These are phyloP conservation scores for Silene latifolia DNA, from an alignment of 148 eudicot genomes.

Conservation along the genomic window DNA sequence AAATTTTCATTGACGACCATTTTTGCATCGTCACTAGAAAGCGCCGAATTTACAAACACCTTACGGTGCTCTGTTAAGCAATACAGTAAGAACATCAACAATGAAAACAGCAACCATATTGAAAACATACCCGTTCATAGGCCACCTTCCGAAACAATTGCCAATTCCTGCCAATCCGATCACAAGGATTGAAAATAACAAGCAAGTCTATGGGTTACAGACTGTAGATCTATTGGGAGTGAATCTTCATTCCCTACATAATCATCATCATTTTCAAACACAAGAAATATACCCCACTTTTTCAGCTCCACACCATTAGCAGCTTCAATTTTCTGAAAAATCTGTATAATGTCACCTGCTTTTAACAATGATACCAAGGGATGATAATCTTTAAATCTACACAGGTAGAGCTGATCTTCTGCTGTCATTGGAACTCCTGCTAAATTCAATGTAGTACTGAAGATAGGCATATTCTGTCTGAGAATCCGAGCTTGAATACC, in stretches of 20 bases:
- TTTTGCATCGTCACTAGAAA: background rate
- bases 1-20: no score
- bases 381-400: constrained; percentile 37
- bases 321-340: constrained; percentile 8
- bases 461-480: constrained; percentile 22
- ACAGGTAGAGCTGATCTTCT: constrained; percentile 49
- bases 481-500: constrained; percentile 36
- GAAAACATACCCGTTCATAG: background rate
- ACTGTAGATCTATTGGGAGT: constrained; percentile 29
- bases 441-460: constrained; percentile 27
- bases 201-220: constrained; percentile 43
- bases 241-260: constrained; percentile 43
- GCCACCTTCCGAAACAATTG: background rate
- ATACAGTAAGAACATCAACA: background rate
- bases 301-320: constrained; percentile 35
- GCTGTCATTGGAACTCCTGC: constrained; percentile 37
- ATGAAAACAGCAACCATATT: background rate
- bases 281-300: no score
- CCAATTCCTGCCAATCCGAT: background rate
- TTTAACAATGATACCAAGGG: constrained; percentile 36
- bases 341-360: constrained; percentile 47
- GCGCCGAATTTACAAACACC: no score
- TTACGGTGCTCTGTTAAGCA: background rate
- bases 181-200: constrained; percentile 24
- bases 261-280: constrained; percentile 61